A percentile compares a stretch with the other conserved stretches of the same genome.
Conservation (phyloP, 208 protist genomes). For the Leishmania lainsoni region DNA sequence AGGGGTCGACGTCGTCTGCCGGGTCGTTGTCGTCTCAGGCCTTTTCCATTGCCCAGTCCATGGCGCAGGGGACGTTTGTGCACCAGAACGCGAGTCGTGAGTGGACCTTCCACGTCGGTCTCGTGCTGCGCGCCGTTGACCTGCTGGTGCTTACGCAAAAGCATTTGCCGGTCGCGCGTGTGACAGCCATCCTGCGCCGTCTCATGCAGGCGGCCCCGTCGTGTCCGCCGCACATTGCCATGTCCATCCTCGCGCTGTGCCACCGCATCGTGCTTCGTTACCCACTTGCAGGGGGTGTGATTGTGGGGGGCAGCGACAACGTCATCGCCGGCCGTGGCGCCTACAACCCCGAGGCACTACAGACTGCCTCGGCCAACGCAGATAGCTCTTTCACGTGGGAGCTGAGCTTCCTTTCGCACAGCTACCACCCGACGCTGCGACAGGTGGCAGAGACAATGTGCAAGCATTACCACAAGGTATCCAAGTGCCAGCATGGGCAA, state of each 20-base stretch:
- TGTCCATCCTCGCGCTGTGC: slow-evolving; percentile 78
- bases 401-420: slow-evolving; percentile 65
- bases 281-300: slow-evolving; percentile 72
- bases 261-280: slow-evolving; percentile 87
- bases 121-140: slow-evolving; percentile 89
- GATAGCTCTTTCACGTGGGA: slow-evolving; percentile 93
- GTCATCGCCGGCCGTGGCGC: slow-evolving; percentile 81
- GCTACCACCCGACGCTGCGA: slow-evolving; percentile 87
- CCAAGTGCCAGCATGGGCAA: slow-evolving; percentile 86
- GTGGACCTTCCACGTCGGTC: slow-evolving; percentile 88
- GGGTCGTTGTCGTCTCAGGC: slow-evolving; percentile 90
- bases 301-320: slow-evolving; percentile 91
- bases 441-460: slow-evolving; percentile 82
- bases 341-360: slow-evolving; percentile 84
- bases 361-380: slow-evolving; percentile 82
- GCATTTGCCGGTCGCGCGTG: slow-evolving; percentile 81
- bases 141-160: slow-evolving; percentile 91
- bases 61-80: slow-evolving; percentile 78
- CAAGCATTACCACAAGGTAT: slow-evolving; percentile 81
- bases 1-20: slow-evolving; percentile 82
- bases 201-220: slow-evolving; percentile 66
- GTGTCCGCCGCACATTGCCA: slow-evolving; percentile 83
- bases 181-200: slow-evolving; percentile 88
- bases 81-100: slow-evolving; percentile 83
- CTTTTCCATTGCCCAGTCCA: slow-evolving; percentile 92